These are phyloP conservation scores for Populus tremula DNA, from an alignment of 345 rosid species.

Conservation along the genomic window DNA sequence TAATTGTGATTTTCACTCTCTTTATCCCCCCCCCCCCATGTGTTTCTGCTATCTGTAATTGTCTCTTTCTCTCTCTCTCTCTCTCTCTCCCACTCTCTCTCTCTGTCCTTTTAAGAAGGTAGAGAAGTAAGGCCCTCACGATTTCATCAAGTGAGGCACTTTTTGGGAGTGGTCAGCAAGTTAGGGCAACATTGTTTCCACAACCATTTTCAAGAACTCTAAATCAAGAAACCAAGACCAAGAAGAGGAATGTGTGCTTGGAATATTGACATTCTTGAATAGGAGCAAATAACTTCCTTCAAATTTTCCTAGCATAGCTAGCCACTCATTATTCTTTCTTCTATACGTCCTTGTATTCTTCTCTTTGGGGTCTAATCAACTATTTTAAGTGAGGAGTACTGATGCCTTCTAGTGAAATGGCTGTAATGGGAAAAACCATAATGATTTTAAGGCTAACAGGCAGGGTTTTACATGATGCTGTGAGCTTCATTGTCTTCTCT, in stretches of 20 bases:
- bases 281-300: background rate
- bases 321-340: background rate
- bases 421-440: conserved; percentile 19
- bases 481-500: conserved; percentile 78
- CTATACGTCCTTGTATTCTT: background rate
- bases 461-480: conserved; percentile 20
- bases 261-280: background rate
- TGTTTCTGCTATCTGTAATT: too few relatives aligned
- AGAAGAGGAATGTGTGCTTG: conserved; percentile 4
- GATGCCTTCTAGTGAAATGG: background rate
- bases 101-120: background rate
- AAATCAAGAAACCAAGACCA: background rate
- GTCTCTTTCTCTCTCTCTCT: conserved; percentile 1
- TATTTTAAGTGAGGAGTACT: too few relatives aligned
- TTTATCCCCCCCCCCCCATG: background rate
- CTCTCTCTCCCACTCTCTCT: background rate
- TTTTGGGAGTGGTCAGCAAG: conserved; percentile 5
- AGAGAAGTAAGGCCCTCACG: background rate
- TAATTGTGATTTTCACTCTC: background rate
- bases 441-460: conserved; percentile 16
- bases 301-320: background rate
- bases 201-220: conserved; percentile 9
- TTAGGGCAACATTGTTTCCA: background rate
- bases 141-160: background rate
- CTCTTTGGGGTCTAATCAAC: background rate